Evolutionary conservation across 2,329 filamentous ascomycete genomes (phyloP).

Genomic region (Fusarium mundagurra): DNA sequence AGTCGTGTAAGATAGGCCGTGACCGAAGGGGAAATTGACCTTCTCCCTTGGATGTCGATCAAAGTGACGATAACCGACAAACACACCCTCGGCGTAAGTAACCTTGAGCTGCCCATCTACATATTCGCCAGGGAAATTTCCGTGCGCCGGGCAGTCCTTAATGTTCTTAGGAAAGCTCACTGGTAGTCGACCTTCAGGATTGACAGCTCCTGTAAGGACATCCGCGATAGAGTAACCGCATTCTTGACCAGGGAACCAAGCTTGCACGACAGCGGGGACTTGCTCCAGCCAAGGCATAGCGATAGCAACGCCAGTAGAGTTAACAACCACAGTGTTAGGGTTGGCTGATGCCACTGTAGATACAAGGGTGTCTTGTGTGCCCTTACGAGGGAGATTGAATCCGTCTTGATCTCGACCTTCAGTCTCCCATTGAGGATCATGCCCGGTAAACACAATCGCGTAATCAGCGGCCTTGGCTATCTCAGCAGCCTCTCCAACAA

Average conservation of each 20-base stretch:
- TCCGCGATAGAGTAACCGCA: constrained; percentile 74
- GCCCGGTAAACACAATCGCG: constrained; percentile 65
- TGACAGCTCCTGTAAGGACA: constrained; percentile 69
- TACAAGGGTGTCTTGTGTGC: constrained; percentile 66
- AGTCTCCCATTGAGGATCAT: constrained; percentile 59
- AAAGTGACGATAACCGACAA: constrained; percentile 74
- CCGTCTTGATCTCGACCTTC: constrained; percentile 76
- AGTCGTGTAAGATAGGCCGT: constrained; percentile 73
- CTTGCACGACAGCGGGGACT: constrained; percentile 67
- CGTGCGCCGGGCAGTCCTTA: constrained; percentile 71
- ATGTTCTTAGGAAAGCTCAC: constrained; percentile 67
- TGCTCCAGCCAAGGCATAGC: constrained; percentile 64
- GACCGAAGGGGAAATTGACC: constrained; percentile 72
- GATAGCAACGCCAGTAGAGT: constrained; percentile 71
- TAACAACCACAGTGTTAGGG: constrained; percentile 67
- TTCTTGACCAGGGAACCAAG: constrained; percentile 78
- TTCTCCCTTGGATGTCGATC: constrained; percentile 63
- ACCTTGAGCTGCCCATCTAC: constrained; percentile 48
- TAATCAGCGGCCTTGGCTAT: constrained; percentile 67
- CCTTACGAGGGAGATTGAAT: constrained; percentile 67
- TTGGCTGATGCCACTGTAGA: constrained; percentile 64
- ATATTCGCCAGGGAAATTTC: constrained; percentile 65
- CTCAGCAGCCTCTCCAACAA: constrained; percentile 60
- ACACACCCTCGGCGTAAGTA: constrained; percentile 73
- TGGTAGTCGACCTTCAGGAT: constrained; percentile 71